Conservation (phyloP, 1,284 basidiomycete genomes). For the Fomitopsis betulina region DNA sequence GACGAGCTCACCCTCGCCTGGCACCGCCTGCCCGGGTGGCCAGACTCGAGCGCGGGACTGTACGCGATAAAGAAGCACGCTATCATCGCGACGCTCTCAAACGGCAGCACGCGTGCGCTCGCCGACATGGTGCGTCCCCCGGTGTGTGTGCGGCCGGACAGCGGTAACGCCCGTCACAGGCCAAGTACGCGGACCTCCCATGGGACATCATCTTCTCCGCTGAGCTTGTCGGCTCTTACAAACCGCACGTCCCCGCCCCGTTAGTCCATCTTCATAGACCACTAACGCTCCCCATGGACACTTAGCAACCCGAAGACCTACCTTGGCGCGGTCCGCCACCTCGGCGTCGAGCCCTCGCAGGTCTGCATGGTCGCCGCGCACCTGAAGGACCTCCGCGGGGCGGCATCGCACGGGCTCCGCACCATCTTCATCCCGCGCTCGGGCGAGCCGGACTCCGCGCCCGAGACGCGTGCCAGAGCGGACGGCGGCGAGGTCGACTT, state of each 20-base stretch:
- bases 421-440: conserved; percentile 51
- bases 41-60: conserved; percentile 47
- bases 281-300: background rate
- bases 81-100: conserved; percentile 53
- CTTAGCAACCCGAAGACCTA: conserved; percentile 50
- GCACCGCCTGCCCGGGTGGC: conserved; percentile 56
- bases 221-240: conserved; percentile 56
- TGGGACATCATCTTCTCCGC: conserved; percentile 61
- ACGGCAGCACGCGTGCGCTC: conserved; percentile 56
- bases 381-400: conserved; percentile 51
- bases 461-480: conserved; percentile 18
- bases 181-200: conserved; percentile 52
- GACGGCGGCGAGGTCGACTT: conserved; percentile 28
- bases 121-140: conserved; percentile 47
- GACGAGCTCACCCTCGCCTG: conserved; percentile 44
- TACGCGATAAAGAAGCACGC: conserved; percentile 43
- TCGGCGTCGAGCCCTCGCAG: conserved; percentile 38
- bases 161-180: conserved; percentile 29
- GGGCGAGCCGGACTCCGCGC: conserved; percentile 34
- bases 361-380: conserved; percentile 66
- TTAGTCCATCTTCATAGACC: background rate
- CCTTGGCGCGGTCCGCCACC: conserved; percentile 42
- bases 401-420: conserved; percentile 47
- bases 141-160: background rate
- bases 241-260: conserved; percentile 41